Percentiles rank a stretch among this genome's conserved stretches.
Evolutionary conservation across 257 asterid genomes (phyloP).

Genomic region (Lycium barbarum): DNA sequence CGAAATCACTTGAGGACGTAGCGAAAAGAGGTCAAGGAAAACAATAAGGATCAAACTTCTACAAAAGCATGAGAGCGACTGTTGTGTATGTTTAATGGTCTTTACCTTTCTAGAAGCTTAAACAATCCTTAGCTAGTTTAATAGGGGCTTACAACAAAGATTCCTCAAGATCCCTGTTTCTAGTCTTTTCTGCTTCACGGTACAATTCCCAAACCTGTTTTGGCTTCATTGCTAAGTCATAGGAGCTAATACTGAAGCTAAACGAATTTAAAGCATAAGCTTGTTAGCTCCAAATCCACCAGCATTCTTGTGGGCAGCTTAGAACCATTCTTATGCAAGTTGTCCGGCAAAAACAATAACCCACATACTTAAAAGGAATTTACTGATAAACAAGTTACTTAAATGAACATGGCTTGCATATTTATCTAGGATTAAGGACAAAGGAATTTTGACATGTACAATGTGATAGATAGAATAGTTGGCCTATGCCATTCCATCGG

Average conservation of each 20-base stretch:
- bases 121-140: neutral
- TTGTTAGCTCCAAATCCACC: slow-evolving; percentile 9
- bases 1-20: neutral
- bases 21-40: neutral
- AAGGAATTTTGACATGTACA: slow-evolving; percentile 14
- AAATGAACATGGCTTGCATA: neutral
- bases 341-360: neutral
- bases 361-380: neutral
- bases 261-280: slow-evolving; percentile 10
- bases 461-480: neutral
- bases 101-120: neutral
- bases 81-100: neutral
- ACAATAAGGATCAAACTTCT: neutral
- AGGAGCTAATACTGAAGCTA: neutral
- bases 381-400: neutral
- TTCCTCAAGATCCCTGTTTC: neutral
- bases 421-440: neutral
- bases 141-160: neutral
- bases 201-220: neutral
- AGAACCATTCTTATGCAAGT: slow-evolving; percentile 15
- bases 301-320: slow-evolving; percentile 1
- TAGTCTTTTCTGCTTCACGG: neutral
- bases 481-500: neutral
- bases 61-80: neutral
- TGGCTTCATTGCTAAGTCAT: neutral